phyloP scores from a whole-genome alignment of 2,329 filamentous ascomycete genomes.

The Cadophora sp. region DNA sequence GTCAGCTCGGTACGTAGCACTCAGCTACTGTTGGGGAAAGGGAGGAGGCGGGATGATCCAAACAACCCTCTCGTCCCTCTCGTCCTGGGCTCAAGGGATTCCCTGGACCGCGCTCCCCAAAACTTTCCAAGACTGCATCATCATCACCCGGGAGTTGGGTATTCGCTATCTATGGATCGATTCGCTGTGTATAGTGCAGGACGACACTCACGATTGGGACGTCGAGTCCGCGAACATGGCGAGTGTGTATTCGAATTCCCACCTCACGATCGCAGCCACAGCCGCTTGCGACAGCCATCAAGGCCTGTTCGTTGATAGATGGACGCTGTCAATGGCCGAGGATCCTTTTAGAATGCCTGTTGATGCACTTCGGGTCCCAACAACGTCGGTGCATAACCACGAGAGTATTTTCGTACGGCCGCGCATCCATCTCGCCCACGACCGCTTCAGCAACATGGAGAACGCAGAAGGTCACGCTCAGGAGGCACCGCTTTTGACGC shows the following conservation, averaged over 20 bases:
- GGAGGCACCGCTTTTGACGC: neutral
- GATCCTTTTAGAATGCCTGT: neutral
- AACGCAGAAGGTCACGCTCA: neutral
- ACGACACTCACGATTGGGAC: conserved; percentile 10
- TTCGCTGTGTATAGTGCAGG: conserved; percentile 3
- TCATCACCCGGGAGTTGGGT: neutral
- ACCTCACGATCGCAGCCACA: conserved; percentile 4
- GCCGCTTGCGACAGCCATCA: neutral
- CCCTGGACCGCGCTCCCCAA: neutral
- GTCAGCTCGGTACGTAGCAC: neutral
- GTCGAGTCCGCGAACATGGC: neutral
- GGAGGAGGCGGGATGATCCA: neutral
- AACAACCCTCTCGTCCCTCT: neutral
- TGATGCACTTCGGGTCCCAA: neutral
- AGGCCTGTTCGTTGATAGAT: neutral
- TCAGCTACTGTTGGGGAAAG: conserved; percentile 11
- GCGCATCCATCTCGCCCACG: neutral
- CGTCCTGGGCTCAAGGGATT: neutral
- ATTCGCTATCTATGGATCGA: neutral
- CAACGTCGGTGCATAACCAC: neutral
- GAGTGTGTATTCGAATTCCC: conserved; percentile 11
- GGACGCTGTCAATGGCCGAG: neutral
- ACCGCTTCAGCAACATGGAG: conserved; percentile 6
- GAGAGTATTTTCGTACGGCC: neutral
- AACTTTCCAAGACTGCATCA: conserved; percentile 2